Base-by-base conservation (phyloP, 345 rosid species). In the Trapa bicornis region DNA sequence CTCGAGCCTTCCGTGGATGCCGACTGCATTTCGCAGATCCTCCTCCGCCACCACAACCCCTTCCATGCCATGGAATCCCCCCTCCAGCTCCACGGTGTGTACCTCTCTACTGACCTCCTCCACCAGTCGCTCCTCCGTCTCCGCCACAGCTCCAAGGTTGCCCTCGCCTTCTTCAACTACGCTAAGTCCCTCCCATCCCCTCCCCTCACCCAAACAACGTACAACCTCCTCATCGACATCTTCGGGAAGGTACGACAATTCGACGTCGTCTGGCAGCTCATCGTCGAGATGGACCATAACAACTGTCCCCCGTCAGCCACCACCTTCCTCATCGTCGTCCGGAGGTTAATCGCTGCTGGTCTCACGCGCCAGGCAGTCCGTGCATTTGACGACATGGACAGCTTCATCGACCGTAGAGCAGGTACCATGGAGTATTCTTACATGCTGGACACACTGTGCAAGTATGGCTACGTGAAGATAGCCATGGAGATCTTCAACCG, bases 121-220 rank as follows among this genome's bases (percentile, higher is more conserved):
- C 61, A 88, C 81, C 94, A 93, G 71, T 90, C 90, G 38, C 96
- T 90, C 71, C 90, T 90, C 75, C 96, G 98, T 42, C 88, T 93
- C 81, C 87, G 75, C 48, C 87, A 90, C 78, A 75, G 78, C 65
- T 90, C 97, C 78, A 90, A 90, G 62, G 73, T 90, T 48, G 87
- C 82, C 68, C 83, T 83, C 22, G 72, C 94, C 37, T 74, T 87
- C 68, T 87, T 87, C 82, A 79, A 80, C 65, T 76, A 72, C 66
- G 78, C 87, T 56, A 76, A 74, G 63, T 82, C 87, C 47, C 77
- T 80, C 64, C 94, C 90, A 43, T 32, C 76, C 64, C 15, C 80
- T 35, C 61, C 78, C 4, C 32, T 75, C 65, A 47, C 79, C 16
- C 62, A 76, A 39, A 54, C 83, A 32, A 70, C 87, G 64, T 87